Conservation (phyloP, 1,284 basidiomycete genomes). For the Tilletiopsis washingtonensis region DNA sequence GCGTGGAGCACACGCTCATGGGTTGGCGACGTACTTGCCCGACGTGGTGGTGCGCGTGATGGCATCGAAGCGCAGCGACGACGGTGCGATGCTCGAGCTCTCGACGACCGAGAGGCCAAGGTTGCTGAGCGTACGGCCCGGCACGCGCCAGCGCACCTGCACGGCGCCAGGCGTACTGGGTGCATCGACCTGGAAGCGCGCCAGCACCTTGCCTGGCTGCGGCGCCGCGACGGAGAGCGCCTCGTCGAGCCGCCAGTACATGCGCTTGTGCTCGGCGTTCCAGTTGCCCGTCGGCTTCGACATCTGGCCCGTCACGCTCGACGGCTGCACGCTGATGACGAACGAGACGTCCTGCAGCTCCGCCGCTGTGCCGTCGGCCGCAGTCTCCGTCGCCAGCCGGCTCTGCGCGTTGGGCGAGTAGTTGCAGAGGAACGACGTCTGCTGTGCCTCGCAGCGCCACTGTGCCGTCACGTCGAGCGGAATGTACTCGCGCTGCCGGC, state of each 20-base stretch:
- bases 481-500: slow-evolving; percentile 39
- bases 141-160: slow-evolving; percentile 49
- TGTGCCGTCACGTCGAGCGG: slow-evolving; percentile 52
- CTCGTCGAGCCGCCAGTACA: slow-evolving; percentile 49
- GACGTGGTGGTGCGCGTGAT: slow-evolving; percentile 1
- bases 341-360: slow-evolving; percentile 46
- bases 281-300: slow-evolving; percentile 52
- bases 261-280: slow-evolving; percentile 42
- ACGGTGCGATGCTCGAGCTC: not conserved
- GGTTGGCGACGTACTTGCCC: slow-evolving; percentile 8
- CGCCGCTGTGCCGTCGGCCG: not conserved
- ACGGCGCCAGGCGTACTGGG: slow-evolving; percentile 45
- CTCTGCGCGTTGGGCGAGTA: slow-evolving; percentile 46
- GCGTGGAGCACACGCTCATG: too few species aligned
- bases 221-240: slow-evolving; percentile 4
- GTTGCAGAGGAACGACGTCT: slow-evolving; percentile 53
- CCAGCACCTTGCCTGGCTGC: slow-evolving; percentile 50
- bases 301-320: slow-evolving; percentile 51
- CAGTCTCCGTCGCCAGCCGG: not conserved
- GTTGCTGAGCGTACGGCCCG: slow-evolving; percentile 47
- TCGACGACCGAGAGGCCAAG: slow-evolving; percentile 47
- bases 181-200: slow-evolving; percentile 49
- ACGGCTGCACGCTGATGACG: slow-evolving; percentile 46
- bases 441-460: slow-evolving; percentile 52
- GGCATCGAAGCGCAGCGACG: not conserved